phyloP scores from a whole-genome alignment of 2,329 filamentous ascomycete genomes.

The Trichoderma breve region DNA sequence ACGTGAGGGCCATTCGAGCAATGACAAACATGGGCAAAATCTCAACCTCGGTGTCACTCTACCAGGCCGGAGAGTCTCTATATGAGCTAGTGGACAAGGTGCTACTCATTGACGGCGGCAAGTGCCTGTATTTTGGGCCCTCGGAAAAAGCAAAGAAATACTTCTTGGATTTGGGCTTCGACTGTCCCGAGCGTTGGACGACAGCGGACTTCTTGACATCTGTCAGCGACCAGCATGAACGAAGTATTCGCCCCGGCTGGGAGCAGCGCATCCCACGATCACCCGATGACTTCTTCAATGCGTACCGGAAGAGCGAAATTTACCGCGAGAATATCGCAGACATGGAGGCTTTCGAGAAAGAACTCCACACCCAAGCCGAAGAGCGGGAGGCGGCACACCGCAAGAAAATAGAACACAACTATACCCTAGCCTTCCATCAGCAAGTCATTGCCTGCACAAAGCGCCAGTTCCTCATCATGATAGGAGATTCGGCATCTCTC shows the following conservation, averaged over 20 bases:
- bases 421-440: conserved; percentile 71
- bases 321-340: conserved; percentile 62
- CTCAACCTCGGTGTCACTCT: conserved; percentile 69
- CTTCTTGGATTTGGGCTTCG: conserved; percentile 69
- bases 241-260: conserved; percentile 63
- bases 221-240: conserved; percentile 70
- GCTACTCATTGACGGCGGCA: conserved; percentile 68
- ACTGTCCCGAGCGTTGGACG: conserved; percentile 68
- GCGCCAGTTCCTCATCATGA: conserved; percentile 76
- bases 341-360: conserved; percentile 61
- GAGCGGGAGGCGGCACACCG: conserved; percentile 59
- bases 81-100: conserved; percentile 73
- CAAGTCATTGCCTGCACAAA: conserved; percentile 70
- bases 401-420: conserved; percentile 66
- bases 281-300: conserved; percentile 61
- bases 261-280: conserved; percentile 68
- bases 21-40: conserved; percentile 70
- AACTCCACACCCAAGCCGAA: conserved; percentile 49
- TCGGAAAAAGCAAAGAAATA: conserved; percentile 63
- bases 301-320: conserved; percentile 62
- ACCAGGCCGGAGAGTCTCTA: conserved; percentile 66
- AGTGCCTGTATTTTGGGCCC: conserved; percentile 69
- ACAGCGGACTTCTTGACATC: conserved; percentile 75
- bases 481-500: conserved; percentile 71
- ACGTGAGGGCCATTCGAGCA: conserved; percentile 60